A percentile compares a stretch with the other conserved stretches of the same genome.
phyloP scores from a whole-genome alignment of 305 asterid genomes.

The Plantago lanceolata region DNA sequence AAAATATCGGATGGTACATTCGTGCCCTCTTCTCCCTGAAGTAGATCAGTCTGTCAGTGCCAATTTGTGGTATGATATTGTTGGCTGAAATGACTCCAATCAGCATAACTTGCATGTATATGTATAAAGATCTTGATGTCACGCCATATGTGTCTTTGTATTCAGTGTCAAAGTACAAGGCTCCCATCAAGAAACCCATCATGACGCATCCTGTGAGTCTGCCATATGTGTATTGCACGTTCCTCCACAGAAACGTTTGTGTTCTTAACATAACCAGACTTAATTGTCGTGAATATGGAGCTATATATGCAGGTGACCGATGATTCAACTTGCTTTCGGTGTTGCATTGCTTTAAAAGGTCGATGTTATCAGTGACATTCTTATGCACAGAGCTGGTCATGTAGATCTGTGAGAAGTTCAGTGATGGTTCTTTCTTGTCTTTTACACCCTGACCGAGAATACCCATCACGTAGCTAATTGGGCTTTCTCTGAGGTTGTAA shows the following conservation, averaged over 20 bases:
- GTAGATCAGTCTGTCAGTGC: not conserved
- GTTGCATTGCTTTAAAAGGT: not conserved
- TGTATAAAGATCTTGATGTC: not conserved
- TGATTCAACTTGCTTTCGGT: not conserved
- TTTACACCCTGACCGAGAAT: not conserved
- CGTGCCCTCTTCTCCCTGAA: not conserved
- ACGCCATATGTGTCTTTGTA: not conserved
- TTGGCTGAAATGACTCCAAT: not conserved
- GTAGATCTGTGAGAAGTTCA: not conserved
- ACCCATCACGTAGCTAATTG: not conserved
- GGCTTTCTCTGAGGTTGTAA: not conserved
- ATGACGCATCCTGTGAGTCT: not conserved
- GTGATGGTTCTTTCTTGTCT: not conserved
- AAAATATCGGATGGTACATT: not conserved
- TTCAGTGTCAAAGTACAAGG: not conserved
- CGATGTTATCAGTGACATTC: not conserved
- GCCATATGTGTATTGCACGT: not conserved
- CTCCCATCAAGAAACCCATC: not conserved
- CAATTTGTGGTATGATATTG: not conserved
- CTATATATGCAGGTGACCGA: not conserved
- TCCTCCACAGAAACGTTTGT: not conserved
- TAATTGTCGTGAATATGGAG: not conserved
- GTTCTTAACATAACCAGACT: not conserved
- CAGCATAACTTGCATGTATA: not conserved
- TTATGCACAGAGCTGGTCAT: not conserved